A percentile compares a stretch with the other conserved stretches of the same genome.
phyloP scores from a whole-genome alignment of 306 rosid genomes.

The Pachyrhizus erosus region DNA sequence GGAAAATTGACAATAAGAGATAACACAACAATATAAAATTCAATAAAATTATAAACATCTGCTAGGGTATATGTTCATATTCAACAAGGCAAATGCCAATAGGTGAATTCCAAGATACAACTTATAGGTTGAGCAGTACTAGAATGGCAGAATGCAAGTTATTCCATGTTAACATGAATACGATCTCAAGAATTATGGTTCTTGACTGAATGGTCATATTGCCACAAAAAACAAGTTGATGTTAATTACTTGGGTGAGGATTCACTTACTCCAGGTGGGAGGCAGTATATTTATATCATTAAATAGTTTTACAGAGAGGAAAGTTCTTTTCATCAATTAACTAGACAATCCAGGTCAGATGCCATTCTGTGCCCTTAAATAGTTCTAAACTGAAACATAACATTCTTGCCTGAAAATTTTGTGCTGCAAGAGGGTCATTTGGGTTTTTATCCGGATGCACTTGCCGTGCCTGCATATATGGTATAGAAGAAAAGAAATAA shows the following conservation, averaged over 20 bases:
- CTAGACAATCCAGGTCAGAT: constrained; percentile 28
- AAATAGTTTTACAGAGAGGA: background rate
- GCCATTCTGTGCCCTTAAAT: background rate
- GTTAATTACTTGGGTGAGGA: background rate
- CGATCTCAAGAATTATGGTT: constrained; percentile 13
- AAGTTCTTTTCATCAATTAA: constrained; percentile 21
- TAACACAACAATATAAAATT: background rate
- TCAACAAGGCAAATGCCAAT: background rate
- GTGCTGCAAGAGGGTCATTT: constrained; percentile 94
- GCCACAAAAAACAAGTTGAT: background rate
- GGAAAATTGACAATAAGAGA: constrained; percentile 34
- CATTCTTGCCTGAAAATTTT: constrained; percentile 86
- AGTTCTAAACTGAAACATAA: background rate
- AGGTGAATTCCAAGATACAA: background rate
- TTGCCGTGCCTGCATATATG: constrained; percentile 82
- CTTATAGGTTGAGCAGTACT: constrained; percentile 1
- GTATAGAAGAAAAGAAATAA: constrained; percentile 22
- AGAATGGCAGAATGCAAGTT: constrained; percentile 14
- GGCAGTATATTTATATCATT: background rate
- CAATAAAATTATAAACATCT: constrained; percentile 14
- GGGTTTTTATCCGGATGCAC: constrained; percentile 99
- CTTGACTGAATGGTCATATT: constrained; percentile 1
- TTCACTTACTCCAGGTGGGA: constrained; percentile 13
- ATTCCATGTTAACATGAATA: constrained; percentile 1
- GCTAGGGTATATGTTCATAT: background rate